A percentile compares a stretch with the other conserved stretches of the same genome.
phyloP scores from a whole-genome alignment of 331 rosid genomes.

The Phaseolus coccineus region DNA sequence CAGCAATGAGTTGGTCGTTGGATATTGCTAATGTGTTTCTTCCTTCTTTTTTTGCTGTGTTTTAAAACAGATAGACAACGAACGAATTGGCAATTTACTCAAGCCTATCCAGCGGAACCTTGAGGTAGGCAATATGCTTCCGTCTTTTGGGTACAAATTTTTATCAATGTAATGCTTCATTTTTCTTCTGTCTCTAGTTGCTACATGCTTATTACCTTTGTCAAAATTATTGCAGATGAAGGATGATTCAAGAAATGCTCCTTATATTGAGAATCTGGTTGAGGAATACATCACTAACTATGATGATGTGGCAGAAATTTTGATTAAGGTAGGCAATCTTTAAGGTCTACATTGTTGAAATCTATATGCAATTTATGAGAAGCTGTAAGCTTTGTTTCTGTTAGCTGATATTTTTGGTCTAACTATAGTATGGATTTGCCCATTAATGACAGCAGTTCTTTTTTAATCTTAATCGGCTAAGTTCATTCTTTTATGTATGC shows the following conservation, averaged over 20 bases:
- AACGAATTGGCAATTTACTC: slow-evolving; percentile 80
- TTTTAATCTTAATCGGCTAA: slow-evolving; percentile 32
- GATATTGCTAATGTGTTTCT: background rate
- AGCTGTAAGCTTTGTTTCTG: slow-evolving; percentile 20
- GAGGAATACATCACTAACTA: slow-evolving; percentile 87
- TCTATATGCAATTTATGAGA: slow-evolving; percentile 24
- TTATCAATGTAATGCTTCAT: background rate
- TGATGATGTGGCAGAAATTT: slow-evolving; percentile 79
- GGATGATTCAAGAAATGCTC: slow-evolving; percentile 72
- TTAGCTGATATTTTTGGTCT: slow-evolving; percentile 21
- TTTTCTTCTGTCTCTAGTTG: slow-evolving; percentile 30
- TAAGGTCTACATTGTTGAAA: slow-evolving; percentile 24
- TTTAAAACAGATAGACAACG: slow-evolving; percentile 68
- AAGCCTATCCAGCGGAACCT: slow-evolving; percentile 72
- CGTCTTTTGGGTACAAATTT: slow-evolving; percentile 19
- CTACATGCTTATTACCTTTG: slow-evolving; percentile 32
- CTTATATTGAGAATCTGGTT: slow-evolving; percentile 77
- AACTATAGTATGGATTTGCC: background rate
- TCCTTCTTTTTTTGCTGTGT: background rate
- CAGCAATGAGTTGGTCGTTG: slow-evolving; percentile 25
- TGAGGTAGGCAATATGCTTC: slow-evolving; percentile 60
- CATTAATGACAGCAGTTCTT: background rate
- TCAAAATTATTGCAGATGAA: slow-evolving; percentile 64
- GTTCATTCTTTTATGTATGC: slow-evolving; percentile 35
- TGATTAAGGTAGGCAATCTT: slow-evolving; percentile 73